Evolutionary conservation across 768 basidiomycete species (phyloP).

Genomic region (Hericium erinaceus): DNA sequence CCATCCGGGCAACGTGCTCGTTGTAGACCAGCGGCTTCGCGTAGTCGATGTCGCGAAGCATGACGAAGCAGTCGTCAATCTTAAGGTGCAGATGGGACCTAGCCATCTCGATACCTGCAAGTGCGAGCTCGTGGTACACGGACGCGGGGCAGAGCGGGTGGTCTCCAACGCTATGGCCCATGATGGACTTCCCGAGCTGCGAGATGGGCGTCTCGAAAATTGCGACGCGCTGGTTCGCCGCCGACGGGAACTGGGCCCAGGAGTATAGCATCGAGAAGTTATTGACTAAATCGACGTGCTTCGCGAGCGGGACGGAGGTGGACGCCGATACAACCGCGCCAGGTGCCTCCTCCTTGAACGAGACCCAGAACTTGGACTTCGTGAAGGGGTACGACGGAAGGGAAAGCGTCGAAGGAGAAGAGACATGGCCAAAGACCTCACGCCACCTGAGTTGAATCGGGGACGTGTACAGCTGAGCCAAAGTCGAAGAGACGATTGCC

Average conservation of each 20-base stretch:
- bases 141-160: conserved; percentile 55
- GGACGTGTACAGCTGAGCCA: conserved; percentile 41
- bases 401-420: conserved; percentile 30
- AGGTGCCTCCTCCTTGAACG: conserved; percentile 26
- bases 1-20: conserved; percentile 19
- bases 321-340: background rate
- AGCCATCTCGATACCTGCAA: conserved; percentile 35
- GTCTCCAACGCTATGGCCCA: conserved; percentile 45
- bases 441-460: conserved; percentile 42
- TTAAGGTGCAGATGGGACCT: conserved; percentile 21
- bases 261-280: conserved; percentile 29
- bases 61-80: conserved; percentile 24
- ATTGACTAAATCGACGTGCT: background rate
- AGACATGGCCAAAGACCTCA: conserved; percentile 38
- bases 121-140: conserved; percentile 49
- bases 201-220: conserved; percentile 46
- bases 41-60: conserved; percentile 38
- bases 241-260: conserved; percentile 22
- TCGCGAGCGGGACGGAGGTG: background rate
- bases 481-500: conserved; percentile 33
- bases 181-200: conserved; percentile 34
- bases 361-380: conserved; percentile 47
- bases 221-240: conserved; percentile 26
- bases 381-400: conserved; percentile 61
- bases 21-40: conserved; percentile 45